These are phyloP conservation scores for Cladorrhinum sp. DNA, from an alignment of 2,329 filamentous ascomycete genomes.

Conservation along the genomic window DNA sequence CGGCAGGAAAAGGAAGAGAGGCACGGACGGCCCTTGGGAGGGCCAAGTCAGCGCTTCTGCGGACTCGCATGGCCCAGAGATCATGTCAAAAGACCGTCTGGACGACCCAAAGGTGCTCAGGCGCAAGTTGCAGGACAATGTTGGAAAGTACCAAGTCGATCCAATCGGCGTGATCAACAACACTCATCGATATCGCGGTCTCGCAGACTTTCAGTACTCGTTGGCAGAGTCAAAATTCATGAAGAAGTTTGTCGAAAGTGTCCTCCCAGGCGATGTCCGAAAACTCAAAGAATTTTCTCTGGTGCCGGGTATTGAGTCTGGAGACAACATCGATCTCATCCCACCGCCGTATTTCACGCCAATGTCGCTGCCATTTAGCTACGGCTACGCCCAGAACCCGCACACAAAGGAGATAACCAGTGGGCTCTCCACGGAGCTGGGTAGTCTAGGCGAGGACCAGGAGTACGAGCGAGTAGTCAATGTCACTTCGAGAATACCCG, in stretches of 20 bases:
- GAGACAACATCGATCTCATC: conserved; percentile 65
- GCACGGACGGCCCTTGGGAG: conserved; percentile 64
- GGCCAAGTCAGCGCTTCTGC: conserved; percentile 39
- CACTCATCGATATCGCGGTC: conserved; percentile 80
- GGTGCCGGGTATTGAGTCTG: conserved; percentile 57
- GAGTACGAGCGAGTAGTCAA: conserved; percentile 54
- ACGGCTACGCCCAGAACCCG: conserved; percentile 82
- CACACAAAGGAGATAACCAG: conserved; percentile 51
- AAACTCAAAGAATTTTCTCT: conserved; percentile 63
- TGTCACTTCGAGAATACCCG: conserved; percentile 54
- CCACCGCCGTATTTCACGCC: conserved; percentile 78
- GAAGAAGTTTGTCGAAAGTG: conserved; percentile 64
- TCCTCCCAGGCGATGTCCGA: conserved; percentile 64
- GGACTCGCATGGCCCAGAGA: conserved; percentile 23
- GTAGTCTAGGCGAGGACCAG: conserved; percentile 47
- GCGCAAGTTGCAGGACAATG: conserved; percentile 68
- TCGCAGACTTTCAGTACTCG: conserved; percentile 85
- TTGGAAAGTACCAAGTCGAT: conserved; percentile 62
- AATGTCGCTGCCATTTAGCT: conserved; percentile 70
- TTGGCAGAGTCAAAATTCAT: conserved; percentile 67
- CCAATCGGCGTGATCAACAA: conserved; percentile 70
- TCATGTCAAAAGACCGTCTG: conserved; percentile 44
- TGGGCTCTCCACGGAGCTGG: conserved; percentile 10
- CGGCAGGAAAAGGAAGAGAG: conserved; percentile 79
- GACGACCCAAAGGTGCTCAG: conserved; percentile 56